Conservation (phyloP, 2,329 filamentous ascomycete genomes). For the Thielaviopsis euricoi region DNA sequence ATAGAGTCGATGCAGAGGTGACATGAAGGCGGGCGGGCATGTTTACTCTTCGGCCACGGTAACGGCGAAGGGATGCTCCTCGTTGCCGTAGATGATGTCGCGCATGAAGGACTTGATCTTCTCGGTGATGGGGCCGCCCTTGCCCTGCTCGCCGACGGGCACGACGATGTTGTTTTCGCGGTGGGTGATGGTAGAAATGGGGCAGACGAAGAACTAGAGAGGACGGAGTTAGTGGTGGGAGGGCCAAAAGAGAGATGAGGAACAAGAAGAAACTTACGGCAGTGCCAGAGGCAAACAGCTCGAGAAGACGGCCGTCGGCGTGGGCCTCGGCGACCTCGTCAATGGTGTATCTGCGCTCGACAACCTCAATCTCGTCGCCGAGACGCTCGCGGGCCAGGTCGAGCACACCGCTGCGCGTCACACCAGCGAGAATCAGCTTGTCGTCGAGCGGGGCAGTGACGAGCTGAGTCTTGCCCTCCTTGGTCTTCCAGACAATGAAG, state of each 20-base stretch:
- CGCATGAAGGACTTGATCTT: conserved; percentile 50
- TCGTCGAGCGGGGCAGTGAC: conserved; percentile 73
- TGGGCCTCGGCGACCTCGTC: conserved; percentile 56
- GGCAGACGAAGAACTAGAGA: conserved; percentile 49
- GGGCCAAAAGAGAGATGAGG: background rate
- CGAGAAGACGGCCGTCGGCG: conserved; percentile 59
- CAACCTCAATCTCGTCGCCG: conserved; percentile 44
- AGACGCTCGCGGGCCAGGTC: conserved; percentile 54
- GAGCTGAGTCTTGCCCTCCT: conserved; percentile 46
- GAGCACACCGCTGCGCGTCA: conserved; percentile 68
- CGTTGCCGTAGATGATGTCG: conserved; percentile 60
- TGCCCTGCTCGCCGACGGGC: conserved; percentile 37
- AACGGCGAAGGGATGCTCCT: conserved; percentile 52
- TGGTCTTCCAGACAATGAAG: conserved; percentile 63
- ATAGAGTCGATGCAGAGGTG: too few relatives aligned
- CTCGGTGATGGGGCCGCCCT: conserved; percentile 37
- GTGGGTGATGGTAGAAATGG: conserved; percentile 52
- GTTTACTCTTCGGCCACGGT: conserved; percentile 39
- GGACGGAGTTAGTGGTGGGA: conserved; percentile 13
- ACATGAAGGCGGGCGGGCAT: background rate
- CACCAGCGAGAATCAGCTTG: conserved; percentile 71
- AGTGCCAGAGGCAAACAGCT: conserved; percentile 77
- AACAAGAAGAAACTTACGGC: conserved; percentile 40
- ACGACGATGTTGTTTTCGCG: conserved; percentile 46
- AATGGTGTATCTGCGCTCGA: conserved; percentile 74